Evolutionary conservation across 148 eudicot species (phyloP), one percentile per base, ranked within the genome.

Genomic region (Chenopodium album): DNA sequence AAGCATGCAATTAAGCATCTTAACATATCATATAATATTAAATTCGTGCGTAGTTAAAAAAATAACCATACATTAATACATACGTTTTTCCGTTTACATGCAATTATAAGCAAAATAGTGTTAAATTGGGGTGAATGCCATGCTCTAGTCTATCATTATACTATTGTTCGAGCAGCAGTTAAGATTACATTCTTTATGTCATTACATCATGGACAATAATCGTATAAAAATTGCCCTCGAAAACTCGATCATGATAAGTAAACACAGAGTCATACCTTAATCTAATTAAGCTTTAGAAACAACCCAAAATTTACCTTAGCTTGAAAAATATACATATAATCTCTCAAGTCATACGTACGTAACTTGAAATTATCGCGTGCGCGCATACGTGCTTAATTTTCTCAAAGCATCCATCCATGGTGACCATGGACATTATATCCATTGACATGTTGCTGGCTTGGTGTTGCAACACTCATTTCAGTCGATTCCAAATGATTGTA

Each of bases 331-430:
- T 72, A 84, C 71, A 37, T 34, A 41, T 34, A 34, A 60, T 12
- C 4, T 11, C 29, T 52, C 8, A 12, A 73, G 14, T 31, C 44
- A 41, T 41, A 41, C 44, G 32, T 4, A 4, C 32, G 9, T 34
- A 46, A 62, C 6, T 60, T 65, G 63, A 44, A 9, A 12, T 50
- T 56, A 14, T 19, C 62, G 6, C 4, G 62, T 14, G 62, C 14
- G 41, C 4, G 41, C 41, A 31, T 31, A 31, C 32, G 32, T 31
- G 32, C 32, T 4, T 28, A 0, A 9, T 4, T 5, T 26, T 66
- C 75, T 88, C 79, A 90, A 67, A 84, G 91, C 89, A 87, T 90
- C 92, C 92, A 90, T 28, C 87, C 91, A 77, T 87, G 87, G 34
- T 77, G 37, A 76, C 87, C 91, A 77, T 87, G 87, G 34, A 79